Evolutionary conservation across 495 filamentous ascomycete genomes (phyloP), one percentile per base, ranked within the genome.

Genomic region (Podospora bellae-mahoneyi): DNA sequence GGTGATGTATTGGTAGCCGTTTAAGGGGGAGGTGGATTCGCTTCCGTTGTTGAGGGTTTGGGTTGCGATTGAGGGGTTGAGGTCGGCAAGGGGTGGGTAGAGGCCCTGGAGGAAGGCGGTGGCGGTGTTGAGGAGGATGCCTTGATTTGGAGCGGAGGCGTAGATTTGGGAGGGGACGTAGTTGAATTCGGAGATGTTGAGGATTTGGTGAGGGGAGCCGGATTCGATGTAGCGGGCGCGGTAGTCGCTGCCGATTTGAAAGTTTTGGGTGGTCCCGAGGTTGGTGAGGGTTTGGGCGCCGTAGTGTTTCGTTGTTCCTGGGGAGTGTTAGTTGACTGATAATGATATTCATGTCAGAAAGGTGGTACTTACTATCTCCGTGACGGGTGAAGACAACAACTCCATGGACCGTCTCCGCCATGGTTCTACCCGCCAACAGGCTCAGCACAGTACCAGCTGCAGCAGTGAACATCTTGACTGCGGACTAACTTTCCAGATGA

Each of bases 1-100:
- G 5, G 69, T 68, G 26, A 72, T 69, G 32, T 74, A 74, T 60
- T 74, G 72, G 67, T 74, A 74, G 34, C 69, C 67, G 60, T 66
- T 60, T 1, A 74, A 57, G 19, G 72, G 72, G 39, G 60, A 58
- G 16, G 39, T 57, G 0, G 66, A 62, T 23, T 69, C 68, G 23
- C 69, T 56, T 39, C 72, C 67, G 57, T 74, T 74, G 63, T 63
- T 67, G 55, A 74, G 72, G 15, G 66, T 57, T 55, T 64, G 56
- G 18, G 48, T 34, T n/a, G 66, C 60, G n/a, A 64, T 18, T 28
- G 28, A 34, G 55, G 63, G 4, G 10, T 64, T 16, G 60, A 66
- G 53, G 5, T 63, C 67, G 44, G 57, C 59, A 3, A 73, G 64
- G 4, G 72, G 72, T 18, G 72, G 72, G 64, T 74, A 72, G 3